Percentiles rank a stretch among this genome's conserved stretches.
Conservation (phyloP, 1,284 basidiomycete genomes). For the Pseudozyma sp. region DNA sequence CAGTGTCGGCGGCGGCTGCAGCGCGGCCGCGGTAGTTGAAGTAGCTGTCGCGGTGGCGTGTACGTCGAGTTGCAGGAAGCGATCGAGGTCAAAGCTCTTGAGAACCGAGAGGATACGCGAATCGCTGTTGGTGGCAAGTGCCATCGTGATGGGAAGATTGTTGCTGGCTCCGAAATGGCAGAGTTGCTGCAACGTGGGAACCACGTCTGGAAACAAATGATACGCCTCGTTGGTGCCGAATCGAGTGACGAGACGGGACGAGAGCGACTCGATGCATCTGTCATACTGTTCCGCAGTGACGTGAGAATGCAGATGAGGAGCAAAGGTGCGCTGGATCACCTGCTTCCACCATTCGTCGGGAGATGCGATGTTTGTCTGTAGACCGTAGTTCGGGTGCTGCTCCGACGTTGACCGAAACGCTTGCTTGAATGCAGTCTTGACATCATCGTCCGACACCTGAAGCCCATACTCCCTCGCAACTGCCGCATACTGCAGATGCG, state of each 20-base stretch:
- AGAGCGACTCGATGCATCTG: conserved; percentile 9
- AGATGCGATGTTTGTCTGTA: conserved; percentile 29
- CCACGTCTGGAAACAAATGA: conserved; percentile 43
- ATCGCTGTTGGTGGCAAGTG: conserved; percentile 54
- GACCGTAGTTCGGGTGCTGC: conserved; percentile 51
- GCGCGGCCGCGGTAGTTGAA: not conserved
- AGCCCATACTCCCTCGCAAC: conserved; percentile 30
- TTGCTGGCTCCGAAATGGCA: not conserved
- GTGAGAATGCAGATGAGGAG: conserved; percentile 9
- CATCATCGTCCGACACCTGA: conserved; percentile 18
- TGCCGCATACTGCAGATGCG: conserved; percentile 50
- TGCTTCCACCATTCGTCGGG: conserved; percentile 55
- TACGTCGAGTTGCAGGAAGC: conserved; percentile 35
- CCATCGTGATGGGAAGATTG: conserved; percentile 9
- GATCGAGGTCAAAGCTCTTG: conserved; percentile 33
- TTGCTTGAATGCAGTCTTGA: conserved; percentile 41
- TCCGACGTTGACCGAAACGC: conserved; percentile 36
- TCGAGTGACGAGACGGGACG: conserved; percentile 28
- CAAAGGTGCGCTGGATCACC: conserved; percentile 51
- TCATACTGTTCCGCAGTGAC: conserved; percentile 13
- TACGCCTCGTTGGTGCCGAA: conserved; percentile 49
- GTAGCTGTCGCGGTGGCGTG: not conserved
- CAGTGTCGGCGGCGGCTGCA: conserved; percentile 27
- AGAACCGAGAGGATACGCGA: conserved; percentile 43
- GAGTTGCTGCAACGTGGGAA: conserved; percentile 28